Conservation (phyloP, 2,329 filamentous ascomycete species). For the Aureobasidium sp. region DNA sequence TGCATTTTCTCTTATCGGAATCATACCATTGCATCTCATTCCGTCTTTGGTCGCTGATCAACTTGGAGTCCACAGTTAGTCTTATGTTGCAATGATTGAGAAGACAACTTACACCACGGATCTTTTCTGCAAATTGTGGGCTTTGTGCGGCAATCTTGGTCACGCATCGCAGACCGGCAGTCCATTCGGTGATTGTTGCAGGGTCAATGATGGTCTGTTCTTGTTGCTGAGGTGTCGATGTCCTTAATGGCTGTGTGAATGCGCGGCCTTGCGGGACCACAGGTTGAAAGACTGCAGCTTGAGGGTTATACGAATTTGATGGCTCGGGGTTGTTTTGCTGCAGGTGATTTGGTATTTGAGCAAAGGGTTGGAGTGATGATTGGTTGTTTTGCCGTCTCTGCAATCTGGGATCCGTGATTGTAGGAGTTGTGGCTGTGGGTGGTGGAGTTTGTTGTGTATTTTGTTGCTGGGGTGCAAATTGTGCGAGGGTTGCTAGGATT, state of each 20-base stretch:
- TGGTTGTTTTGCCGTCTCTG: not conserved
- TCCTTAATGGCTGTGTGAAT: not conserved
- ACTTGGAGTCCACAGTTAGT: constrained; percentile 27
- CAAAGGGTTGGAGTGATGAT: not conserved
- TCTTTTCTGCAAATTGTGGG: constrained; percentile 32
- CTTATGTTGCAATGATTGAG: constrained; percentile 9
- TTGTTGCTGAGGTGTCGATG: not conserved
- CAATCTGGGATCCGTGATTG: constrained; percentile 18
- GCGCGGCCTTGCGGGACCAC: not conserved
- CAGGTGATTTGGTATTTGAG: not conserved
- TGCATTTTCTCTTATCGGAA: not conserved
- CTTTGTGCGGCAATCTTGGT: constrained; percentile 42
- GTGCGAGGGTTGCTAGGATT: constrained; percentile 30
- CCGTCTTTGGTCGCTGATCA: constrained; percentile 57
- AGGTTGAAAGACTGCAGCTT: constrained; percentile 9
- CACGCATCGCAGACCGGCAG: constrained; percentile 40
- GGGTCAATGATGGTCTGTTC: constrained; percentile 34
- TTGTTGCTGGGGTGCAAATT: constrained; percentile 18
- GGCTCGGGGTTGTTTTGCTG: not conserved
- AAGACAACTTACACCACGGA: constrained; percentile 33
- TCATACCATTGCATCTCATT: constrained; percentile 53
- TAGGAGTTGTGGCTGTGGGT: not conserved
- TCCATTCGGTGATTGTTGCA: constrained; percentile 43
- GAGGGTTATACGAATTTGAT: constrained; percentile 1
- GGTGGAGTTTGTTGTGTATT: constrained; percentile 7